Evolutionary conservation across 441 rosid genomes (phyloP), one percentile per base, ranked within the genome.

Genomic region (Euphorbia schlechtendalii): DNA sequence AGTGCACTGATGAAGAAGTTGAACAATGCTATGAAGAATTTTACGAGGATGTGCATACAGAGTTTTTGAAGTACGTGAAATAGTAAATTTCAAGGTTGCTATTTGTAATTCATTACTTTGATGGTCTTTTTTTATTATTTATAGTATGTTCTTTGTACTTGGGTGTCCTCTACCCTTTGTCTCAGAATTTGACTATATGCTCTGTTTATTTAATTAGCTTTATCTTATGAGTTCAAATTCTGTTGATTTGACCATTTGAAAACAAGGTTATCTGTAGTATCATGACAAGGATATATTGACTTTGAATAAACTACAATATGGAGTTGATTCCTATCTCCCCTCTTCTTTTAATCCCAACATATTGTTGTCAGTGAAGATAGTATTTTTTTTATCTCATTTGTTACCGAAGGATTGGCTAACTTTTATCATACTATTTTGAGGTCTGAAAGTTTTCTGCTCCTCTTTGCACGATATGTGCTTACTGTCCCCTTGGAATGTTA

Each of bases 11-110:
- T 63, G 97, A 94, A 75, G 99, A 94, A 83, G 82, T 87, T 78
- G 96, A 88, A 70, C 73, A 45, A 25, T 67, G 78, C 75, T 94
- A 83, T 72, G 94, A 94, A 81, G 97, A 94, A 74, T 90, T 94
- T 80, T 94, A 94, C 30, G 97, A 90, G 77, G 99, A 94, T 76
- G 97, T 90, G 61, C 99, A 90, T 78, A 87, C 99, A 17, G 99
- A 94, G 82, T 90, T 94, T 75, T 80, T 82, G 81, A 94, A 90
- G 80, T 94, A 73, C 75, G 96, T 97, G 64, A 90, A 77, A 84
- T 90, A 76, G 81, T 94, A 57, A 94, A 94, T 79, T 94, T 94
- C 77, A 93, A 90, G 97, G 99, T 93, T 58, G 73, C 46, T 67
- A 25, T 48, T 41, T 71, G 28, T 63, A 55, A 61, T 76, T 56